Conservation (phyloP, 495 filamentous ascomycete genomes). For the Hypoxylon fuscum region DNA sequence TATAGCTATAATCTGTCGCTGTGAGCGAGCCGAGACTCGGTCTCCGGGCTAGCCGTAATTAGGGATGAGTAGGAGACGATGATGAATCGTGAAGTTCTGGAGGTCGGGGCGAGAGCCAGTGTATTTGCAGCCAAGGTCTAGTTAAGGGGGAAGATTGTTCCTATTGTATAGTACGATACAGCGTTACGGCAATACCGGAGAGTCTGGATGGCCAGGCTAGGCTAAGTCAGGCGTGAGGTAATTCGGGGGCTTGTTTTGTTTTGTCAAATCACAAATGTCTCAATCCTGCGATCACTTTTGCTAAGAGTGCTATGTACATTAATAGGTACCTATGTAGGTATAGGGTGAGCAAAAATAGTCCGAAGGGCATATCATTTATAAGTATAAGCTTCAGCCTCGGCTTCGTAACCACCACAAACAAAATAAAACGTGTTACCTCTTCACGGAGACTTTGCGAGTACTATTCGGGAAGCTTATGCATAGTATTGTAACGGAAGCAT, state of each 20-base stretch:
- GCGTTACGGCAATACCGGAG: slow-evolving; percentile 8
- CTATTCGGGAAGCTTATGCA: no score
- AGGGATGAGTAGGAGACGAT: not conserved
- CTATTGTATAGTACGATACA: slow-evolving; percentile 31
- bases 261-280: not conserved
- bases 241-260: slow-evolving; percentile 12
- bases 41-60: not conserved
- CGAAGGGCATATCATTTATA: no score
- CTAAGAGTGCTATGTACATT: not conserved
- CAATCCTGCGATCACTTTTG: no score
- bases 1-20: slow-evolving; percentile 96
- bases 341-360: no score
- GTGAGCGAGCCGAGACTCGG: slow-evolving; percentile 51
- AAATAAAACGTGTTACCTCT: no score
- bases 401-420: no score
- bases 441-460: no score
- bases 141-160: slow-evolving; percentile 18
- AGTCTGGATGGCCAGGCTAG: slow-evolving; percentile 4
- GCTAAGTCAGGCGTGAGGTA: slow-evolving; percentile 26
- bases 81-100: not conserved
- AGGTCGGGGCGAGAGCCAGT: not conserved
- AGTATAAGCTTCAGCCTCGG: no score
- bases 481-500: no score
- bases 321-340: no score
- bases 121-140: not conserved